These are phyloP conservation scores for Murraya paniculata DNA, from an alignment of 345 rosid species.

Conservation along the genomic window DNA sequence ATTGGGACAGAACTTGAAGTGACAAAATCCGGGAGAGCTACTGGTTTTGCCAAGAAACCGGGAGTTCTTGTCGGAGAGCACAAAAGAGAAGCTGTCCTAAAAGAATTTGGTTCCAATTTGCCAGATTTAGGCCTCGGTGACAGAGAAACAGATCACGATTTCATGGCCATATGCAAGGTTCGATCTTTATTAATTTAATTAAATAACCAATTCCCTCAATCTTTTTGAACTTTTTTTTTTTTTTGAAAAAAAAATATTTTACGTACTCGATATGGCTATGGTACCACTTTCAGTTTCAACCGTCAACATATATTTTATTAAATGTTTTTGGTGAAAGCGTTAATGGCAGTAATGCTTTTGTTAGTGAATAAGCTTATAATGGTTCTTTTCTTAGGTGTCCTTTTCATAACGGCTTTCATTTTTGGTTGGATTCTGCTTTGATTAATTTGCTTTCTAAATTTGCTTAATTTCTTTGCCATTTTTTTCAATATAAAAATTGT, in stretches of 20 bases:
- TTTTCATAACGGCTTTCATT: not conserved
- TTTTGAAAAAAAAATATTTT: not conserved
- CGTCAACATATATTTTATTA: conserved; percentile 2
- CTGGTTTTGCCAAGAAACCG: conserved; percentile 69
- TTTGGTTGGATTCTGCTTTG: no score
- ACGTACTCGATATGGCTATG: not conserved
- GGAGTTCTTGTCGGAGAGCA: conserved; percentile 64
- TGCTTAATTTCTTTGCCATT: no score
- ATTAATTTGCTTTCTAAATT: no score
- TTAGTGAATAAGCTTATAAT: no score
- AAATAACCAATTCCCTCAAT: not conserved
- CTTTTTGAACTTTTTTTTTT: not conserved
- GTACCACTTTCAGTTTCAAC: not conserved
- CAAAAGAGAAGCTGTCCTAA: conserved; percentile 58
- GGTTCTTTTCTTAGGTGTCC: not conserved
- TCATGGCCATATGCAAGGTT: conserved; percentile 96
- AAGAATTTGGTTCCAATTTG: conserved; percentile 54
- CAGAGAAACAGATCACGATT: conserved; percentile 64
- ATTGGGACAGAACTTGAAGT: conserved; percentile 78
- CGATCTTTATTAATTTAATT: not conserved
- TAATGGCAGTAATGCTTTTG: conserved; percentile 9
- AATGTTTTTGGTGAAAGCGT: conserved; percentile 28
- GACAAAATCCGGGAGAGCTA: conserved; percentile 68
- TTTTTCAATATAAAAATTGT: not conserved
- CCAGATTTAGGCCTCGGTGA: conserved; percentile 91